phyloP scores from a whole-genome alignment of 148 eudicot genomes.

The Polygonum aviculare region DNA sequence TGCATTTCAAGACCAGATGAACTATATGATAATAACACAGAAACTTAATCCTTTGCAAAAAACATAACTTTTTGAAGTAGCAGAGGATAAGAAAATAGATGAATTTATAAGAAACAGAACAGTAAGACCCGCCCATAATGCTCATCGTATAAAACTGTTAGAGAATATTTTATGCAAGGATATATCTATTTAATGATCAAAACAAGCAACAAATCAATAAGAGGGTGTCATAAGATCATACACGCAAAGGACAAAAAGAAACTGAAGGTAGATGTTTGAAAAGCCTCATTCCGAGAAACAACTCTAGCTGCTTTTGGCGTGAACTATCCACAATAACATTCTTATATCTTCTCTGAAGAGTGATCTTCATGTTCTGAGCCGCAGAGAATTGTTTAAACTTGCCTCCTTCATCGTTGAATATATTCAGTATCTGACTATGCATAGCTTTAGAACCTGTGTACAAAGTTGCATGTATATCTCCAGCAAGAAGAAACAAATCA shows the following conservation, averaged over 20 bases:
- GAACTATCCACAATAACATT: constrained; percentile 89
- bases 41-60: not conserved
- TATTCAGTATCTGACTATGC: constrained; percentile 97
- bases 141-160: not conserved
- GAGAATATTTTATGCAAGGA: constrained; percentile 1
- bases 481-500: constrained; percentile 81
- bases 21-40: not conserved
- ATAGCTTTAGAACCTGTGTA: constrained; percentile 98
- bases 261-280: constrained; percentile 91
- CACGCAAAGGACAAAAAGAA: constrained; percentile 56
- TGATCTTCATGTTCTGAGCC: constrained; percentile 93
- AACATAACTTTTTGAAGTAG: not conserved
- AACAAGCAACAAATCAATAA: not conserved
- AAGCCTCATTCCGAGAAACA: constrained; percentile 81
- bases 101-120: not conserved
- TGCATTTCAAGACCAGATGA: not conserved
- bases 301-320: constrained; percentile 94
- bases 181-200: not conserved
- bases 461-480: constrained; percentile 93
- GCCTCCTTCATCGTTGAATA: constrained; percentile 84
- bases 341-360: constrained; percentile 87
- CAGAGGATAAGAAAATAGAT: not conserved
- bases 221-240: constrained; percentile 24
- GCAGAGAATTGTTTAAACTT: constrained; percentile 94
- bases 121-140: not conserved